Percentiles rank a stretch among this genome's conserved stretches.
phyloP scores from a whole-genome alignment of 768 basidiomycete genomes.

The Agrocybe pediades region DNA sequence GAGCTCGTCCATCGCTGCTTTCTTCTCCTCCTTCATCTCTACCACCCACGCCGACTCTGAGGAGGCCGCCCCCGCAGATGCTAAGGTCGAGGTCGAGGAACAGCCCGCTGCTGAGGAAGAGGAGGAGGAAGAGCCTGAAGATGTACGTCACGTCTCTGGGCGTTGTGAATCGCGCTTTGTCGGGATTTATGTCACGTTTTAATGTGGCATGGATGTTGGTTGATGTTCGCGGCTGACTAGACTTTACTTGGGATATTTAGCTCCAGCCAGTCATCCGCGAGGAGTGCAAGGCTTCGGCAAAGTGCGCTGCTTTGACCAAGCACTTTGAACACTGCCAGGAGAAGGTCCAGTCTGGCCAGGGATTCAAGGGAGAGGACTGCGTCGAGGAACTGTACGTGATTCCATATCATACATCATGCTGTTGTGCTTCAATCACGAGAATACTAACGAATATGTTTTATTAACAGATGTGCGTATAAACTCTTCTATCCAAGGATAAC shows the following conservation, averaged over 20 bases:
- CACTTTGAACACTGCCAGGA: constrained; percentile 93
- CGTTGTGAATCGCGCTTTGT: neutral
- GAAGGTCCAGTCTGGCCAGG: constrained; percentile 80
- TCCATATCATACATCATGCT: constrained; percentile 13
- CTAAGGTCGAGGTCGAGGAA: constrained; percentile 55
- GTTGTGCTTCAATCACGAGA: neutral
- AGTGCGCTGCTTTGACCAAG: constrained; percentile 69
- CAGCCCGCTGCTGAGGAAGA: constrained; percentile 50
- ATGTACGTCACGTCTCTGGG: constrained; percentile 52
- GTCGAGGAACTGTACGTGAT: constrained; percentile 84
- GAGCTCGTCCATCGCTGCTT: constrained; percentile 40
- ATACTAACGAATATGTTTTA: neutral
- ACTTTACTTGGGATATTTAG: constrained; percentile 35
- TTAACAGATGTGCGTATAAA: constrained; percentile 24
- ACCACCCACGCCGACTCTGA: constrained; percentile 47
- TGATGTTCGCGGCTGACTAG: neutral
- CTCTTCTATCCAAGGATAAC: neutral
- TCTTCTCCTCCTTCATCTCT: constrained; percentile 48
- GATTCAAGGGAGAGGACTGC: constrained; percentile 90
- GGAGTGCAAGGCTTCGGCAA: constrained; percentile 66
- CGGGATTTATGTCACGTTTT: neutral
- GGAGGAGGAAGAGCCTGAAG: constrained; percentile 73
- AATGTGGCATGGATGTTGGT: neutral
- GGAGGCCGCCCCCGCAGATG: constrained; percentile 48
- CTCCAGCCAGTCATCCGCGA: constrained; percentile 70